Conservation (phyloP, 2,329 filamentous ascomycete genomes). For the Venturia oleaginea region DNA sequence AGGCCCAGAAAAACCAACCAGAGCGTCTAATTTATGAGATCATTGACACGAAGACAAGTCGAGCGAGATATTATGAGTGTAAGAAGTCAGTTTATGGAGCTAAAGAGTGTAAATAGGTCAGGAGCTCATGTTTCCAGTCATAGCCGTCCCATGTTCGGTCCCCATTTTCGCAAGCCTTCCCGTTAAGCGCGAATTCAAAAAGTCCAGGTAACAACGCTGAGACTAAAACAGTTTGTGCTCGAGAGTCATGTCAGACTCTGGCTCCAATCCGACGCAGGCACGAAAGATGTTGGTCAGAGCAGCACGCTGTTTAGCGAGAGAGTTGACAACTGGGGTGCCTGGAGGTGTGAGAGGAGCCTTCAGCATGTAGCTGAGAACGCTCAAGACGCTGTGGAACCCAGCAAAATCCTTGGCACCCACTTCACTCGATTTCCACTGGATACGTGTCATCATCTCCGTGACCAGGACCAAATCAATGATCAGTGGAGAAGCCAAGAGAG, state of each 20-base stretch:
- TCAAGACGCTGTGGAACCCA: slow-evolving; percentile 94
- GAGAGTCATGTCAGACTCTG: slow-evolving; percentile 96
- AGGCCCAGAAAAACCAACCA: no score
- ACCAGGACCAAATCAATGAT: slow-evolving; percentile 95
- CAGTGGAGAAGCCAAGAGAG: slow-evolving; percentile 84
- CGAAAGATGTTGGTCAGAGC: slow-evolving; percentile 98
- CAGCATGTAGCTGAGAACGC: slow-evolving; percentile 98
- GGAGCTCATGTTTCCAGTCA: background rate
- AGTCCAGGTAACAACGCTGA: no score
- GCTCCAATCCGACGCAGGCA: slow-evolving; percentile 90
- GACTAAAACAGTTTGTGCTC: slow-evolving; percentile 88
- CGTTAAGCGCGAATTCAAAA: no score
- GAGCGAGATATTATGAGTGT: no score
- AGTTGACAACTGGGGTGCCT: slow-evolving; percentile 91
- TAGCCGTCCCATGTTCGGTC: background rate
- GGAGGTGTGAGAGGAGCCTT: slow-evolving; percentile 90
- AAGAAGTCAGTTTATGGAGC: no score
- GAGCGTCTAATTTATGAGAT: no score
- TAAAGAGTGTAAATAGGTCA: background rate
- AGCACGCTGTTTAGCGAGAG: slow-evolving; percentile 89
- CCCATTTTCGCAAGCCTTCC: background rate
- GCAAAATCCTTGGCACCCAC: slow-evolving; percentile 61
- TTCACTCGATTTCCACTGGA: slow-evolving; percentile 70
- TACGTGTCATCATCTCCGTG: slow-evolving; percentile 96
- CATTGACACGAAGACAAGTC: no score